A percentile compares a stretch with the other conserved stretches of the same genome.
Conservation (phyloP, 192 early-diverging fungal species). For the Coemansia sp. region DNA sequence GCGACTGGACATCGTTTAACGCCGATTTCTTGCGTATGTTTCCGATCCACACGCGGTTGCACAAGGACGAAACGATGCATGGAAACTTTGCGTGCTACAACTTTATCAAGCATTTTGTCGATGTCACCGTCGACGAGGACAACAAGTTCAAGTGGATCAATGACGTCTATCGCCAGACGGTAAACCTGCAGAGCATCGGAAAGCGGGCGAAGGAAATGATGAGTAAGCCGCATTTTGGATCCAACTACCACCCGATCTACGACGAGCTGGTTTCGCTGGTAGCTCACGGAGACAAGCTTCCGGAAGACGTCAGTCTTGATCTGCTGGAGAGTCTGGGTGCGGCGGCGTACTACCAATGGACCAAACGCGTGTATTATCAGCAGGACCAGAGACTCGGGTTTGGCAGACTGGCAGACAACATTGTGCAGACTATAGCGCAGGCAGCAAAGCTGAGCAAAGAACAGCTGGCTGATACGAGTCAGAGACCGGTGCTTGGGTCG, state of each 20-base stretch:
- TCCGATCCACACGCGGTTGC: slow-evolving; percentile 29
- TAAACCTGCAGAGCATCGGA: slow-evolving; percentile 30
- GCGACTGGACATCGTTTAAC: slow-evolving; percentile 19
- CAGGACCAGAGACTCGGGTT: slow-evolving; percentile 41
- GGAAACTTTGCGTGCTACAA: slow-evolving; percentile 44
- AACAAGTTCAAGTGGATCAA: slow-evolving; percentile 29
- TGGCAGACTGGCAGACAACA: slow-evolving; percentile 25
- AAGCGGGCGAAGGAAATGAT: slow-evolving; percentile 8
- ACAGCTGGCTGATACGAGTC: not conserved
- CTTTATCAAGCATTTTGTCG: slow-evolving; percentile 26
- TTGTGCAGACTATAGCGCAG: slow-evolving; percentile 33
- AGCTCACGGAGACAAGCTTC: slow-evolving; percentile 35
- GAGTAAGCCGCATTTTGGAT: slow-evolving; percentile 19
- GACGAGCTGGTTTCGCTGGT: slow-evolving; percentile 39
- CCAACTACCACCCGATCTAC: slow-evolving; percentile 37
- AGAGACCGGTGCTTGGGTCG: slow-evolving; percentile 9
- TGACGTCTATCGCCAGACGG: slow-evolving; percentile 33
- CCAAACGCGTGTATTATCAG: not conserved
- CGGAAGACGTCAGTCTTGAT: slow-evolving; percentile 17
- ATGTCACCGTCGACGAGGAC: not conserved
- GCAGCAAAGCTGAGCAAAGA: slow-evolving; percentile 1
- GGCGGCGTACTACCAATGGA: slow-evolving; percentile 34
- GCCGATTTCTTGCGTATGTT: slow-evolving; percentile 16
- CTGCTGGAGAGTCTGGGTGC: slow-evolving; percentile 23
- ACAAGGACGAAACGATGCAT: slow-evolving; percentile 30